A percentile compares a stretch with the other conserved stretches of the same genome.
phyloP scores from a whole-genome alignment of 202 grass and related monocot species.

The Bolboschoenoplectus hybrid region DNA sequence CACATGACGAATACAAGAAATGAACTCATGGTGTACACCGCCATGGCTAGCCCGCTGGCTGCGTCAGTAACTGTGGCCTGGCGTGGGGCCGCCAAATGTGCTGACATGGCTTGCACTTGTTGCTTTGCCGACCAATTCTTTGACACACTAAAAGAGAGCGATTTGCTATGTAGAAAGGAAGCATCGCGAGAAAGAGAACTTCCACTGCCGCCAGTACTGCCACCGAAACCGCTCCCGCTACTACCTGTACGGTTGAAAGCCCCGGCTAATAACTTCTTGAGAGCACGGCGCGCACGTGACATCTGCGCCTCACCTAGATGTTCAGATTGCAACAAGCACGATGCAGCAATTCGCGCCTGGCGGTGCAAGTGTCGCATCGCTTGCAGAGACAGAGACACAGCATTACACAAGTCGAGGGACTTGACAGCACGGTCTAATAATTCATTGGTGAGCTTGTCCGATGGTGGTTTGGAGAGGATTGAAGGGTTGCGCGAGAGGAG shows the following conservation, averaged over 20 bases:
- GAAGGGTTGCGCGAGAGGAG: constrained; percentile 42
- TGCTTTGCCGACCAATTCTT: constrained; percentile 74
- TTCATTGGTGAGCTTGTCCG: constrained; percentile 68
- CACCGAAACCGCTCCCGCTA: constrained; percentile 9
- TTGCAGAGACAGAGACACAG: constrained; percentile 62
- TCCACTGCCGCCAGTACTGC: neutral
- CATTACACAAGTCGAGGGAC: constrained; percentile 85
- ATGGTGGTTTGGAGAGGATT: constrained; percentile 50
- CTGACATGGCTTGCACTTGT: constrained; percentile 58
- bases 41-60: constrained; percentile 54
- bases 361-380: constrained; percentile 70
- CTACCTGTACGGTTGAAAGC: neutral
- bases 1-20: constrained; percentile 76
- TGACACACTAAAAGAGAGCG: constrained; percentile 65
- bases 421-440: constrained; percentile 78
- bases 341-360: constrained; percentile 62
- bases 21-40: constrained; percentile 87
- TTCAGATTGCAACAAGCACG: constrained; percentile 47
- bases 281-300: constrained; percentile 70
- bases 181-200: constrained; percentile 10
- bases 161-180: constrained; percentile 28
- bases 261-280: constrained; percentile 53
- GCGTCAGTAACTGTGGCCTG: constrained; percentile 16
- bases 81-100: constrained; percentile 55
- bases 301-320: constrained; percentile 49